Conservation (phyloP, 352 stramenopile genomes). For the Pythium myriotylum region DNA sequence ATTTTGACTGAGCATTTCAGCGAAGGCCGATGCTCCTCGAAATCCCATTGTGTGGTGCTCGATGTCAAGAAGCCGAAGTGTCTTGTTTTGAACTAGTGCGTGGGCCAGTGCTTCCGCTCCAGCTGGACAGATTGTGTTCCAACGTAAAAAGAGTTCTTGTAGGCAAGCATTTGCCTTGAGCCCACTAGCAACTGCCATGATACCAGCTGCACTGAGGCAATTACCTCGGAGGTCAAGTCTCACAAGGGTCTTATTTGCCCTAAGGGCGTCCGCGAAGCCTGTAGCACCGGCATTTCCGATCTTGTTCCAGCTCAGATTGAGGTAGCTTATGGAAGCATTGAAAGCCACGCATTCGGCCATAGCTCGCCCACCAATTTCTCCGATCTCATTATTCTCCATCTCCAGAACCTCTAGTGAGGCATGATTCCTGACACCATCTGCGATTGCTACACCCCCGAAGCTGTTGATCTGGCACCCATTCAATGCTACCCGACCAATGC, state of each 20-base stretch:
- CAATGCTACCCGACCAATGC: slow-evolving; percentile 53
- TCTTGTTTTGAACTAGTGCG: slow-evolving; percentile 60
- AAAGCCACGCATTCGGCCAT: slow-evolving; percentile 62
- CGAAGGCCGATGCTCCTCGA: slow-evolving; percentile 57
- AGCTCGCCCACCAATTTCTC: slow-evolving; percentile 46
- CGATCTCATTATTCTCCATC: slow-evolving; percentile 70
- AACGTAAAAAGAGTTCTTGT: slow-evolving; percentile 69
- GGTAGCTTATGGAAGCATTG: slow-evolving; percentile 57
- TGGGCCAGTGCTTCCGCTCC: slow-evolving; percentile 60
- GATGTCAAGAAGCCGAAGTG: slow-evolving; percentile 64
- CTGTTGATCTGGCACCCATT: slow-evolving; percentile 64
- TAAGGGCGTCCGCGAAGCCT: slow-evolving; percentile 46
- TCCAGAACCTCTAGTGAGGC: slow-evolving; percentile 57
- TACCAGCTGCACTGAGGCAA: slow-evolving; percentile 44
- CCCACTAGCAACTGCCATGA: slow-evolving; percentile 56
- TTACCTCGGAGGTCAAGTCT: slow-evolving; percentile 79
- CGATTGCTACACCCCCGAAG: slow-evolving; percentile 51
- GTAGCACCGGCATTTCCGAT: slow-evolving; percentile 63
- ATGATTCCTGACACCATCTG: slow-evolving; percentile 71
- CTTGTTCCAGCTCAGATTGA: slow-evolving; percentile 83
- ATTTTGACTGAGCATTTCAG: slow-evolving; percentile 62
- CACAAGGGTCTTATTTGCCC: slow-evolving; percentile 45
- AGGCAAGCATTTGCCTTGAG: slow-evolving; percentile 58
- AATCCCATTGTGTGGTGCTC: slow-evolving; percentile 73
- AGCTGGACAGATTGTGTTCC: slow-evolving; percentile 61